Evolutionary conservation across 2,329 filamentous ascomycete species (phyloP), one percentile per base, ranked within the genome.

Genomic region (Colletotrichum agaves): DNA sequence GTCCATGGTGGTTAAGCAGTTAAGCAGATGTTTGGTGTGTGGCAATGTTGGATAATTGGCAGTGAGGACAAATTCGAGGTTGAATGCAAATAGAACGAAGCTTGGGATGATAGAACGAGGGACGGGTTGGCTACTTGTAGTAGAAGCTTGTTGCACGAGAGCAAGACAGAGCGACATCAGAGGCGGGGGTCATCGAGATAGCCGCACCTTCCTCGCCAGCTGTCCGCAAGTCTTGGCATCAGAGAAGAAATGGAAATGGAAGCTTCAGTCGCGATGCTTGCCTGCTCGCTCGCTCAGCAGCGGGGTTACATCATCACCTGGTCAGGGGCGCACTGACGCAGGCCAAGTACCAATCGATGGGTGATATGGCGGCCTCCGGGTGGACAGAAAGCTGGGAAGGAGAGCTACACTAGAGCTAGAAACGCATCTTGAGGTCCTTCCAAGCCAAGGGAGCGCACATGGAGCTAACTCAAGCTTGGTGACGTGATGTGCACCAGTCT

Each of bases 1-100:
- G 73, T 88, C 85, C 86, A 88, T 88, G 69, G 35, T 79, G 73
- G 58, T 47, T 37, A 15, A 37, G 27, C 27, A 27, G 58, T 47
- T 37, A 15, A 37, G 27, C 27, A 27, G 27, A 27, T n/a, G 43
- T 8, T 52, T 44, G 17, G 8, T 66, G 1, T 46, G 58, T 3
- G 33, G 27, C 19, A 23, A 7, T 21, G 10, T 12, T 12, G 4
- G 27, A 17, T 47, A 35, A 61, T 37, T 50, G 57, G 46, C 35
- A 19, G 52, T 33, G 27, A 27, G n/a, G 13, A 39, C 17, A 53
- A 27, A 11, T 41, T 10, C 5, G 11, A 31, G 47, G 37, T 41
- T 58, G 46, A 35, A 27, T 49, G 39, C 3, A 31, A 6, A 21
- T 11, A 58, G 27, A 50, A n/a, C 15, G 44, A 6, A 33, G 57